phyloP scores from a whole-genome alignment of 2,329 filamentous ascomycete species.

The Talaromyces sp. region DNA sequence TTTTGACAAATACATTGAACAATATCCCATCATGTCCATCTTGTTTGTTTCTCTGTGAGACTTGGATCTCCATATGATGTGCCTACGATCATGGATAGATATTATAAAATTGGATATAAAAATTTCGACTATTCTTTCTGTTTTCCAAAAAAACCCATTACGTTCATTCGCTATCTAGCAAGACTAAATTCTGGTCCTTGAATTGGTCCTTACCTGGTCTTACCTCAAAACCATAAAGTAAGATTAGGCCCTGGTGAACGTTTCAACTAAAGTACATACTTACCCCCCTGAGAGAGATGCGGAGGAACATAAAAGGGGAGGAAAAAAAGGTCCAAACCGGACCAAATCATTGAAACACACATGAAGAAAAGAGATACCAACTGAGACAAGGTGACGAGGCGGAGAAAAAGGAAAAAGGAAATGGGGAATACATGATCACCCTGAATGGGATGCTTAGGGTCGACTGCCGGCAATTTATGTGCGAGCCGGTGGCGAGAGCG shows the following conservation, averaged over 20 bases:
- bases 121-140: neutral
- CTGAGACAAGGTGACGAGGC: slow-evolving; percentile 19
- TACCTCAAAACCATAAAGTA: slow-evolving; percentile 35
- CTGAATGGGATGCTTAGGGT: slow-evolving; percentile 9
- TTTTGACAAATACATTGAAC: slow-evolving; percentile 23
- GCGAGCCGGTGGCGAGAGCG: slow-evolving; percentile 2
- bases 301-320: slow-evolving; percentile 25
- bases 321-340: slow-evolving; percentile 22
- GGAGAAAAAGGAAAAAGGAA: slow-evolving; percentile 24
- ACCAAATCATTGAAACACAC: slow-evolving; percentile 12
- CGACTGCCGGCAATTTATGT: slow-evolving; percentile 6
- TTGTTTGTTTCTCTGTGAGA: slow-evolving; percentile 15
- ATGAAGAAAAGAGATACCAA: slow-evolving; percentile 33
- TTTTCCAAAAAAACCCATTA: neutral
- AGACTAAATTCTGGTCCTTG: slow-evolving; percentile 29
- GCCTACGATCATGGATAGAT: slow-evolving; percentile 36
- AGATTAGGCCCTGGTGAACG: slow-evolving; percentile 19
- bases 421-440: slow-evolving; percentile 24
- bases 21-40: slow-evolving; percentile 22
- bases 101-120: slow-evolving; percentile 29
- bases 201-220: slow-evolving; percentile 47
- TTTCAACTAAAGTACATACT: slow-evolving; percentile 49
- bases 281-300: slow-evolving; percentile 30
- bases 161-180: slow-evolving; percentile 12
- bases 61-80: slow-evolving; percentile 29